Percentiles rank a stretch among this genome's conserved stretches.
Conservation (phyloP, 768 basidiomycete genomes). For the Suillus cothurnatus region DNA sequence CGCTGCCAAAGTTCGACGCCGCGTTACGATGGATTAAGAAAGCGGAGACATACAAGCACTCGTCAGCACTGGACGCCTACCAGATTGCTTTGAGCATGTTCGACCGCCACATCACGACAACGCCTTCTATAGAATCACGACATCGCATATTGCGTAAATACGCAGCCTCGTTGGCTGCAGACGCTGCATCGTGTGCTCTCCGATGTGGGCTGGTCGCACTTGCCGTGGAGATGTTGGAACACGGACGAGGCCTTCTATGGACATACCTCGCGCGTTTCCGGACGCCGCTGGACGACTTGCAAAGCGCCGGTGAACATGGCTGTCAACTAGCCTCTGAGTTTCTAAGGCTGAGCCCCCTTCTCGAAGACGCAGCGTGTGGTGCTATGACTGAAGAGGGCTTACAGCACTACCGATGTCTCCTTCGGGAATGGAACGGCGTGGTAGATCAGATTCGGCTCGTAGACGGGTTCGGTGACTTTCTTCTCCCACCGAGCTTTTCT, state of each 20-base stretch:
- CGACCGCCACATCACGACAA: slow-evolving; percentile 18
- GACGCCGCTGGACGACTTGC: slow-evolving; percentile 30
- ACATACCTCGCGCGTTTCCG: slow-evolving; percentile 30
- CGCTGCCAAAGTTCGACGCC: slow-evolving; percentile 20
- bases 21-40: slow-evolving; percentile 27
- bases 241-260: slow-evolving; percentile 38
- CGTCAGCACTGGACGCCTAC: slow-evolving; percentile 33
- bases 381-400: slow-evolving; percentile 11
- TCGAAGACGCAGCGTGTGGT: slow-evolving; percentile 16
- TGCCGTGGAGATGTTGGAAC: slow-evolving; percentile 35
- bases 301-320: slow-evolving; percentile 20
- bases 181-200: slow-evolving; percentile 31
- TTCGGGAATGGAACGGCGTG: slow-evolving; percentile 27
- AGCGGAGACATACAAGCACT: slow-evolving; percentile 23
- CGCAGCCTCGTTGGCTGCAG: slow-evolving; percentile 22
- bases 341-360: slow-evolving; percentile 21
- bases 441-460: slow-evolving; percentile 33
- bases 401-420: slow-evolving; percentile 22
- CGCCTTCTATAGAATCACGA: slow-evolving; percentile 21
- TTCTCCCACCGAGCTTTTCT: slow-evolving; percentile 23
- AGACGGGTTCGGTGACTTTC: slow-evolving; percentile 36
- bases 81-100: slow-evolving; percentile 28
- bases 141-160: slow-evolving; percentile 18
- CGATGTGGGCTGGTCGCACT: slow-evolving; percentile 23
- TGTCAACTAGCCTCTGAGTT: slow-evolving; percentile 23